phyloP scores from a whole-genome alignment of 352 stramenopile species.

The Phytophthora pini region DNA sequence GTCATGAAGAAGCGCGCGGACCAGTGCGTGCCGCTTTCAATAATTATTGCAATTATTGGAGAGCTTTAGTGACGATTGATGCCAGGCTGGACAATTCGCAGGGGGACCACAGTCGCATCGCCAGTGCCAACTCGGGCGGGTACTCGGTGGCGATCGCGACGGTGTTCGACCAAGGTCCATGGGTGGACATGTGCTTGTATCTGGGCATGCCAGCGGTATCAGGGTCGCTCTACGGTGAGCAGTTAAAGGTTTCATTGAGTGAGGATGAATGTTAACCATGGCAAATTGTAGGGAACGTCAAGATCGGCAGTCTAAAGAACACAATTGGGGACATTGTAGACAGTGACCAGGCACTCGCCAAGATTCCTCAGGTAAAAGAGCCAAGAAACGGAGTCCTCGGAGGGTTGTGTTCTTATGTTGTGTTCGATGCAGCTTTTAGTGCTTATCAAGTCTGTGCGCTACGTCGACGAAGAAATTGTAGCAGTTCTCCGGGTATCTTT shows the following conservation, averaged over 20 bases:
- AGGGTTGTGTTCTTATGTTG: not conserved
- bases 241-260: not conserved
- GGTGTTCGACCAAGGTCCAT: slow-evolving; percentile 81
- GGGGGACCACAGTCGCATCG: slow-evolving; percentile 34
- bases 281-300: slow-evolving; percentile 55
- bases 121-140: slow-evolving; percentile 51
- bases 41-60: slow-evolving; percentile 6
- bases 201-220: slow-evolving; percentile 51
- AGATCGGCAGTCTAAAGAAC: slow-evolving; percentile 67
- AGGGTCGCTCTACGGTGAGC: slow-evolving; percentile 74
- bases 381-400: not conserved
- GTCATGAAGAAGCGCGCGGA: slow-evolving; percentile 77
- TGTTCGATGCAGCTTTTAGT: slow-evolving; percentile 56
- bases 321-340: slow-evolving; percentile 66
- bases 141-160: slow-evolving; percentile 62
- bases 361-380: slow-evolving; percentile 54
- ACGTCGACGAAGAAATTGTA: slow-evolving; percentile 85
- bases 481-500: slow-evolving; percentile 68
- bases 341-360: slow-evolving; percentile 64
- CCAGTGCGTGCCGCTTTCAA: slow-evolving; percentile 32
- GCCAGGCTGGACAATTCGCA: slow-evolving; percentile 54
- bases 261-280: not conserved
- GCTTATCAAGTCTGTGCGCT: slow-evolving; percentile 83
- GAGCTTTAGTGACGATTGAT: not conserved
- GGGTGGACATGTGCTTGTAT: slow-evolving; percentile 83